Evolutionary conservation across 306 rosid genomes (phyloP), one percentile per base, ranked within the genome.

Genomic region (Hippophae rhamnoides): DNA sequence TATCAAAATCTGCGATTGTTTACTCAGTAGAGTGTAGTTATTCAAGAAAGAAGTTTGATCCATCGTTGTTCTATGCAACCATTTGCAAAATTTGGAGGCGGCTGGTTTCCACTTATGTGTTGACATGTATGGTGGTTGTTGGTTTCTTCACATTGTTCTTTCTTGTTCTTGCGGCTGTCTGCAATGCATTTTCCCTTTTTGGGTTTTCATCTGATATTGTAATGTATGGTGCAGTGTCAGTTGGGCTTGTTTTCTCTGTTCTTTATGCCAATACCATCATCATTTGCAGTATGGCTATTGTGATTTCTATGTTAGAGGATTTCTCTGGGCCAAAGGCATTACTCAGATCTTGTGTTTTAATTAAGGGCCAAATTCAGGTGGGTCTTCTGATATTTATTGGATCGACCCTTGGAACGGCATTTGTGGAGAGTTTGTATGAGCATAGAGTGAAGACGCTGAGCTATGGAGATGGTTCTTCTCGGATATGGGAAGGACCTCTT

Each of bases 401-500:
- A 62, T 93, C 97, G 0, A 84, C 97, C 1, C 76, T 93, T n/a
- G 96, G 93, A 57, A 78, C 80, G 80, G 86, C 95, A 11, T 84
- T 93, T 67, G 93, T 93, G 70, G 90, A 93, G 80, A 96, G 97
- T 0, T 68, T 93, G 76, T 93, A 85, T 74, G 95, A 88, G 80
- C 95, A 93, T 53, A 83, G 97, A 45, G 99, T 93, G 63, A 88
- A 81, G 89, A 86, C 89, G 0, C 60, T 93, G 66, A 93, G 99
- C 86, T 93, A 93, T 52, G 99, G 99, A 44, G 95, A 93, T 56
- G 97, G 99, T 58, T 88, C 97, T 69, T 93, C 99, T 0, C 78
- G 97, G 76, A 44, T 84, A 58, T 93, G 99, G 99, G 99, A 93
- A 82, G 97, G 99, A 48, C 99, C 97, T 2, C 95, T 93, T 48